A percentile compares a stretch with the other conserved stretches of the same genome.
These are phyloP conservation scores for Naganishia sp. DNA, from an alignment of 1,284 basidiomycete species.

Conservation along the genomic window DNA sequence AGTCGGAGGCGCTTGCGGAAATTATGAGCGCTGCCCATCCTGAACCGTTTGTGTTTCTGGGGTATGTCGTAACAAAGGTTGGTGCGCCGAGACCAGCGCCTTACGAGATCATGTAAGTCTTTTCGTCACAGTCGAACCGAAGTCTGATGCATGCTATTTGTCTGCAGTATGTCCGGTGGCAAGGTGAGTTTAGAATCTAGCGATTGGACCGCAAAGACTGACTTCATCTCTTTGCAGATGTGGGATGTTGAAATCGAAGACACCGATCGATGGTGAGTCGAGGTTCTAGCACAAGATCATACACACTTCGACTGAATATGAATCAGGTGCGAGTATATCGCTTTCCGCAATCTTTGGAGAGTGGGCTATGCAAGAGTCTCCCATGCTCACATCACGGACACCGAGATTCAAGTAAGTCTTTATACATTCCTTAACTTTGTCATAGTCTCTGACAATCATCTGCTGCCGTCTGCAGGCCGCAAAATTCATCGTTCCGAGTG, in stretches of 20 bases:
- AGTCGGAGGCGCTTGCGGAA: constrained; percentile 76
- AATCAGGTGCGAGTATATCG: constrained; percentile 82
- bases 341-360: constrained; percentile 77
- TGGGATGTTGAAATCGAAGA: constrained; percentile 75
- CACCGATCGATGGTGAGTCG: constrained; percentile 66
- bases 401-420: constrained; percentile 46
- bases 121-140: constrained; percentile 42
- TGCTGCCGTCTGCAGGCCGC: constrained; percentile 70
- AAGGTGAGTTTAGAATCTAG: constrained; percentile 50
- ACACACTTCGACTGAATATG: neutral
- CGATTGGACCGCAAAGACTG: too few species aligned
- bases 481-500: constrained; percentile 71
- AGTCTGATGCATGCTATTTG: constrained; percentile 35
- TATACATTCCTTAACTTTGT: constrained; percentile 60
- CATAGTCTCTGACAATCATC: constrained; percentile 70
- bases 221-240: constrained; percentile 53
- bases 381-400: constrained; percentile 51
- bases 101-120: constrained; percentile 68
- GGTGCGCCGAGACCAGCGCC: constrained; percentile 72
- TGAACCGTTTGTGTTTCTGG: constrained; percentile 79
- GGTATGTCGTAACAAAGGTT: constrained; percentile 77
- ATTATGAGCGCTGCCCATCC: constrained; percentile 75
- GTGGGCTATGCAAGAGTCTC: constrained; percentile 58
- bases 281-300: neutral
- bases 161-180: constrained; percentile 46